These are phyloP conservation scores for Suzukiozyma palmioleophila DNA, from an alignment of 1,139 yeast genomes.

Conservation along the genomic window DNA sequence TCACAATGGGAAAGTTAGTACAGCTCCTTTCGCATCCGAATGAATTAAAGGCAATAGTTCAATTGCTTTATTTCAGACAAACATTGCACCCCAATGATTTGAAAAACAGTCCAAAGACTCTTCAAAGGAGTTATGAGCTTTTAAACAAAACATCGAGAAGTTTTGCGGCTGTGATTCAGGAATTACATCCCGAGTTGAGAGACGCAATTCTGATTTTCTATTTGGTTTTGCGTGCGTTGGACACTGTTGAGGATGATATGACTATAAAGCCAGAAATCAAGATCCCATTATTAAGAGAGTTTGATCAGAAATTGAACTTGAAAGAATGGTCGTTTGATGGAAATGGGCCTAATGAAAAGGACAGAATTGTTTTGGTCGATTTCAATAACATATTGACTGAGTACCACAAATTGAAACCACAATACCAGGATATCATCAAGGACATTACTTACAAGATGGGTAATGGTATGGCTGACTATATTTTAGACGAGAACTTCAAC, in stretches of 20 bases:
- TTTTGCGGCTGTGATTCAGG: slow-evolving; percentile 87
- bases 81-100: slow-evolving; percentile 50
- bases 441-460: slow-evolving; percentile 87
- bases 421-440: slow-evolving; percentile 72
- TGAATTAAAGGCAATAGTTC: slow-evolving; percentile 67
- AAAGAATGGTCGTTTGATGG: slow-evolving; percentile 81
- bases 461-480: slow-evolving; percentile 95
- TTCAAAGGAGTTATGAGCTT: slow-evolving; percentile 65
- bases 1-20: slow-evolving; percentile 60
- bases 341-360: slow-evolving; percentile 72
- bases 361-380: slow-evolving; percentile 71
- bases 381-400: slow-evolving; percentile 68
- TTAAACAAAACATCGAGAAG: slow-evolving; percentile 77
- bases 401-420: slow-evolving; percentile 67
- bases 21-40: slow-evolving; percentile 66
- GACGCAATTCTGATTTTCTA: slow-evolving; percentile 81
- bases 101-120: slow-evolving; percentile 24
- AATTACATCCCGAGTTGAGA: slow-evolving; percentile 85
- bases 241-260: slow-evolving; percentile 97
- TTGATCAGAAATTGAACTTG: slow-evolving; percentile 56
- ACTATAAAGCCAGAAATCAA: slow-evolving; percentile 66
- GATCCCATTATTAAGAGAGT: slow-evolving; percentile 67
- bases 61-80: slow-evolving; percentile 52
- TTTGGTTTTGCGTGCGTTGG: slow-evolving; percentile 82
- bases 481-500: slow-evolving; percentile 73